A percentile compares a stretch with the other conserved stretches of the same genome.
Evolutionary conservation across 805 yeast species (phyloP).

Genomic region (Yueomyces sinensis): DNA sequence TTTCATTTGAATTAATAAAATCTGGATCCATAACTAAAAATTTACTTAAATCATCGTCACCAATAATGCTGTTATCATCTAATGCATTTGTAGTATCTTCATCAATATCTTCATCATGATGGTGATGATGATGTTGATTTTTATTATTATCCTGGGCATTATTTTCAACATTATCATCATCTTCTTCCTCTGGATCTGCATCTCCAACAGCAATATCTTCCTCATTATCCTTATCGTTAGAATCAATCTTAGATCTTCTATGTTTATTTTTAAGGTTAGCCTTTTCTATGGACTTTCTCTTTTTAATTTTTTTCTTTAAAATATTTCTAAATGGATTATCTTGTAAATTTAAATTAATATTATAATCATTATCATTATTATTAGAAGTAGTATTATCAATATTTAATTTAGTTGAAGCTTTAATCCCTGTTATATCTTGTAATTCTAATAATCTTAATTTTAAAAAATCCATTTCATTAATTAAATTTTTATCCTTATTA

Average conservation of each 20-base stretch:
- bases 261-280: neutral
- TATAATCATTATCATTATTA: conserved; percentile 2
- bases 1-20: neutral
- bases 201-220: neutral
- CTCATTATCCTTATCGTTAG: neutral
- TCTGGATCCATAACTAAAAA: neutral
- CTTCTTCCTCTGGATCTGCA: neutral
- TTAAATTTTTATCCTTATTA: conserved; percentile 13
- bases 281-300: too few species aligned
- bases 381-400: neutral
- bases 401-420: too few species aligned
- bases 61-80: neutral
- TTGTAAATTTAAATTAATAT: conserved; percentile 3
- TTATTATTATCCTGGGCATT: neutral
- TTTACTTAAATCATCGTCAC: neutral
- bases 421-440: conserved; percentile 19
- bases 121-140: neutral
- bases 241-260: neutral
- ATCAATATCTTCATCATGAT: neutral
- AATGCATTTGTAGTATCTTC: neutral
- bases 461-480: conserved; percentile 18
- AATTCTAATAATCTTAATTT: conserved; percentile 17
- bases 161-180: neutral
- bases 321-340: conserved; percentile 3
- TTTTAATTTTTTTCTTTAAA: neutral